These are phyloP conservation scores for Hordeum vulgare DNA, from an alignment of 176 grass and related monocot genomes.

Conservation along the genomic window MorexV3_pseudomolecules_assembly NC_058518.1:502619201-502619700, in stretches of 20 bases:
- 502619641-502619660: not conserved
- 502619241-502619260: conserved; percentile 66
- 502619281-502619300: conserved; percentile 18
- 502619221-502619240: conserved; percentile 84
- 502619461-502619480: not conserved
- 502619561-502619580: conserved; percentile 62
- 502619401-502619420: conserved; percentile 62
- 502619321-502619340: not conserved
- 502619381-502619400: conserved; percentile 80
- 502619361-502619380: conserved; percentile 88
- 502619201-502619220: conserved; percentile 76
- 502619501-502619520: not conserved
- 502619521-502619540: too few relatives aligned
- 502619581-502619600: conserved; percentile 60
- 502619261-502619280: conserved; percentile 52
- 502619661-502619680: not conserved
- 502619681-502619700: not conserved
- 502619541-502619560: conserved; percentile 67
- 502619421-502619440: not conserved
- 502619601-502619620: conserved; percentile 36
- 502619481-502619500: not conserved
- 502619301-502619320: not conserved
- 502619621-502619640: not conserved
- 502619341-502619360: conserved; percentile 25
- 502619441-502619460: not conserved